Evolutionary conservation across 164 flowering plant species (phyloP), one percentile per base, ranked within the genome.

Genomic region (Cinnamomum micranthum): DNA sequence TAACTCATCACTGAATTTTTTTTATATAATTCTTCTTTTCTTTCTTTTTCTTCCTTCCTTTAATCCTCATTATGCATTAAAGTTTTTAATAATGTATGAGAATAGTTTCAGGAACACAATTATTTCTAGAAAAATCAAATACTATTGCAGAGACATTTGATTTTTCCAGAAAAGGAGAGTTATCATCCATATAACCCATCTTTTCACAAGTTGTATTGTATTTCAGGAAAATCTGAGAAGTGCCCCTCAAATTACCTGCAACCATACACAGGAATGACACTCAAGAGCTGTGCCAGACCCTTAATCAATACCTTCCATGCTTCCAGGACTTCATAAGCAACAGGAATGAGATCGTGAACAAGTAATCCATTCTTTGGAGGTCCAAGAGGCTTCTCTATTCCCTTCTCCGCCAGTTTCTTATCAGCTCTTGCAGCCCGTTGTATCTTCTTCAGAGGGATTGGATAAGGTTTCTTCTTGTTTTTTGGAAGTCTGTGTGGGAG

Each of bases 321-420:
- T 76, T 87, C 94, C n/a, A 93, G 68, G 27, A 92, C 92, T 70
- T 89, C 85, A 81, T 92, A 76, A 25, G 99, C 95, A 75, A 93
- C 91, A 23, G 96, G 97, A 83, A 93, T 77, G 23, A 95, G 85
- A 33, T 85, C 86, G 66, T 93, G 92, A 6, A 90, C 94, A 73
- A 95, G 84, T 31, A 95, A 58, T 58, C 99, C 97, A 81, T 95
- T 95, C 76, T 92, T 87, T 19, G 96, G 97, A 77, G 99, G 94
- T 67, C 90, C 86, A 70, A 93, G 92, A 22, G 83, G 90, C 86
- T 87, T 93, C 80, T 95, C 99, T 69, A 88, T 86, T 51, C 97
- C 97, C 93, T 27, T 86, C 64, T 89, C 75, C 33, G 92, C 98
- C 76, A 91, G 90, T 80, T 89, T 91, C 75, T 88, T 93, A 73